A percentile compares a stretch with the other conserved stretches of the same genome.
Evolutionary conservation across 1,284 basidiomycete species (phyloP).

Genomic region (Golubevia sp.): DNA sequence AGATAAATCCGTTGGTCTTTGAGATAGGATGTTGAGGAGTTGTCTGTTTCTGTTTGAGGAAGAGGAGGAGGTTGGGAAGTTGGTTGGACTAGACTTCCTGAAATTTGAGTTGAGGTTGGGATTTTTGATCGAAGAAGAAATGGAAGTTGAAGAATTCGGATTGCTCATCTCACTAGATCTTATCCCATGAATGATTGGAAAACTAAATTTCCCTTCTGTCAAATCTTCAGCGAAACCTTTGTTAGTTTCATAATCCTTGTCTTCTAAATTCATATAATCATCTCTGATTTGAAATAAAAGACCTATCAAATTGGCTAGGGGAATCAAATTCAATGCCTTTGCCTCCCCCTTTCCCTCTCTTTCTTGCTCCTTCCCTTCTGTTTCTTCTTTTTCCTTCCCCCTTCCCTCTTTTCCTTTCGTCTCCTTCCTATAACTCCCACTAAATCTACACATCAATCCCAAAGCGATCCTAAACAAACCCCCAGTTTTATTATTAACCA

Average conservation of each 20-base stretch:
- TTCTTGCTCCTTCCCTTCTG: no score
- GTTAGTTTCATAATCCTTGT: slow-evolving; percentile 80
- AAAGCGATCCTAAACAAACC: slow-evolving; percentile 56
- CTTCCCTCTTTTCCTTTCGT: no score
- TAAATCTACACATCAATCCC: slow-evolving; percentile 38
- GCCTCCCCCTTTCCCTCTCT: no score
- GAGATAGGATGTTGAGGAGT: slow-evolving; percentile 47
- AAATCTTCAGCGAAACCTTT: slow-evolving; percentile 95
- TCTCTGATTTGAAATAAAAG: slow-evolving; percentile 95
- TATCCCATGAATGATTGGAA: slow-evolving; percentile 88
- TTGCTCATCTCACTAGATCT: slow-evolving; percentile 64
- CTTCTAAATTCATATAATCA: slow-evolving; percentile 95
- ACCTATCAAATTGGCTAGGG: slow-evolving; percentile 90
- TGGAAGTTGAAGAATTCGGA: neutral
- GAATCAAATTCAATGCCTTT: slow-evolving; percentile 64
- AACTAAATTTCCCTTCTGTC: slow-evolving; percentile 94
- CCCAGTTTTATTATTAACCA: slow-evolving; percentile 76
- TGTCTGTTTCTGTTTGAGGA: slow-evolving; percentile 24
- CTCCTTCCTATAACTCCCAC: no score
- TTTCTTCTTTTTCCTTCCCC: no score
- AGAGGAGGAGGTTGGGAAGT: neutral
- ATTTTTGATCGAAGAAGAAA: neutral
- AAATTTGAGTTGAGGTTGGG: neutral
- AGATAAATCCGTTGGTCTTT: slow-evolving; percentile 42
- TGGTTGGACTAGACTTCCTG: neutral